Conservation (phyloP, 257 asterid species). For the Plantago ovata region DNA sequence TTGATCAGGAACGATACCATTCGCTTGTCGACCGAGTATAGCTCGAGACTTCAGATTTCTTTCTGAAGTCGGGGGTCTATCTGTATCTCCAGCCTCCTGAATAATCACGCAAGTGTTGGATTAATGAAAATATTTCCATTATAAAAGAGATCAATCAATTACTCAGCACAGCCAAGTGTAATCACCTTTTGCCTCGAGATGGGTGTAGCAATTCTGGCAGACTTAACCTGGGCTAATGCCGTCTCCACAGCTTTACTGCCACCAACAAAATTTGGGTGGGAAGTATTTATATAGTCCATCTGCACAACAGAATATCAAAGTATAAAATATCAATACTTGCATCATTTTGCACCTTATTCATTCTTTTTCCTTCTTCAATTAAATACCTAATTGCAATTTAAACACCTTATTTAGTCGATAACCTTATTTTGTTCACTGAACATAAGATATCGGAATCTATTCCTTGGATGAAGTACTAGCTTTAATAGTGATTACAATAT, state of each 20-base stretch:
- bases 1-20: slow-evolving; percentile 84
- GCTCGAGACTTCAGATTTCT: slow-evolving; percentile 59
- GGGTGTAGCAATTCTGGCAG: slow-evolving; percentile 44
- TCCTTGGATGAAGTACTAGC: too few relatives aligned
- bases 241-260: slow-evolving; percentile 85
- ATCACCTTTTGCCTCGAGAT: slow-evolving; percentile 57
- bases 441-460: too few relatives aligned
- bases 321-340: neutral
- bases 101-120: slow-evolving; percentile 15
- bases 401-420: too few relatives aligned
- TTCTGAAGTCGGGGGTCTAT: slow-evolving; percentile 52
- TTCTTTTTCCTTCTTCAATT: too few relatives aligned
- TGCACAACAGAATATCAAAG: slow-evolving; percentile 23
- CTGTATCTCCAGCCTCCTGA: slow-evolving; percentile 69
- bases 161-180: slow-evolving; percentile 8
- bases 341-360: too few relatives aligned
- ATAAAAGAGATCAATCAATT: slow-evolving; percentile 2
- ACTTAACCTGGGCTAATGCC: slow-evolving; percentile 59
- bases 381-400: too few relatives aligned
- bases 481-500: too few relatives aligned
- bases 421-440: neutral
- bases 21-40: slow-evolving; percentile 58
- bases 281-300: slow-evolving; percentile 94
- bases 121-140: slow-evolving; percentile 16
- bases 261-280: slow-evolving; percentile 85